A percentile compares a stretch with the other conserved stretches of the same genome.
Conservation (phyloP, 164 flowering plant genomes). For the Magnolia kwangsiensis region DNA sequence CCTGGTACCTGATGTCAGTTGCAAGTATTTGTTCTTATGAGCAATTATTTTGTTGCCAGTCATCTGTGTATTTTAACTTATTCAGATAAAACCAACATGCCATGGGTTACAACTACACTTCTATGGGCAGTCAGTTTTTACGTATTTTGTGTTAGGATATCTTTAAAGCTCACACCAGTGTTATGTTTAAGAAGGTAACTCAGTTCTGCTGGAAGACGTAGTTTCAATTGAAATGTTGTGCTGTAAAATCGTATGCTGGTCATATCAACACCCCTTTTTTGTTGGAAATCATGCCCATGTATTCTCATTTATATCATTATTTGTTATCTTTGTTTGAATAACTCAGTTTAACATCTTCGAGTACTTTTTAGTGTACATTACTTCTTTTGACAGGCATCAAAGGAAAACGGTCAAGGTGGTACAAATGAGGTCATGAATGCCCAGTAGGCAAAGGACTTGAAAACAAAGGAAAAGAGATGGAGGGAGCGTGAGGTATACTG, state of each 20-base stretch:
- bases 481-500: slow-evolving; percentile 73
- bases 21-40: too few species aligned
- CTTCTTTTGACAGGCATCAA: slow-evolving; percentile 38
- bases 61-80: background rate
- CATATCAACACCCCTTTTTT: background rate
- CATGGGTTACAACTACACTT: background rate
- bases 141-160: background rate
- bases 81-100: background rate
- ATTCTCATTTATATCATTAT: background rate
- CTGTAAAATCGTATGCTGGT: background rate
- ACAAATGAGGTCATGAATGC: slow-evolving; percentile 69
- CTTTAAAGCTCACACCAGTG: background rate
- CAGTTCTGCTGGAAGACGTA: background rate
- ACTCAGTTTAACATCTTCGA: background rate
- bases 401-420: slow-evolving; percentile 33
- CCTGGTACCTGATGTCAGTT: too few species aligned
- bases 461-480: slow-evolving; percentile 78
- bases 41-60: too few species aligned
- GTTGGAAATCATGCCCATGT: background rate
- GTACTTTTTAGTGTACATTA: background rate
- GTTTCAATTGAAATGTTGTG: background rate
- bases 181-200: background rate
- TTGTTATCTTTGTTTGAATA: background rate
- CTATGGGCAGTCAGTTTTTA: background rate
- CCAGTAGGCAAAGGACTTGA: slow-evolving; percentile 72